Conservation (phyloP, 805 yeast species). For the Schizosaccharomyces lindneri region DNA sequence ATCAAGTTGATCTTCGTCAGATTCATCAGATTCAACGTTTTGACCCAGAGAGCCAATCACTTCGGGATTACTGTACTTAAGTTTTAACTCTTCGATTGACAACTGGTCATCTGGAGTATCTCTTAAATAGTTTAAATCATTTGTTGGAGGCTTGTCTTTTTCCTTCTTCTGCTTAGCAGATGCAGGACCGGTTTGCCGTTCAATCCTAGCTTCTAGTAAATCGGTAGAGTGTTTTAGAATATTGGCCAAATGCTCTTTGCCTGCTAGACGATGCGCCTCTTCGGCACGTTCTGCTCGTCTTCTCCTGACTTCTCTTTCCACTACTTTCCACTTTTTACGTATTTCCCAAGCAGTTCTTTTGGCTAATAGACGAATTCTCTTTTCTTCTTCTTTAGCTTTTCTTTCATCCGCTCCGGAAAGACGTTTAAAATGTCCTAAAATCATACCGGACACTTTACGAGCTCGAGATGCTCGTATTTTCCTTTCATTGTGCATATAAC, state of each 20-base stretch:
- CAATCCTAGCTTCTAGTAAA: conserved; percentile 61
- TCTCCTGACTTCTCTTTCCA: conserved; percentile 41
- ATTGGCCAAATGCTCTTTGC: conserved; percentile 65
- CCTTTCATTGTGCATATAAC: conserved; percentile 39
- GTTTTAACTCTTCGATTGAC: conserved; percentile 29
- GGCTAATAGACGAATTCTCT: conserved; percentile 43
- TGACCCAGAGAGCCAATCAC: neutral
- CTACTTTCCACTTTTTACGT: conserved; percentile 71
- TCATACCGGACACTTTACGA: conserved; percentile 50
- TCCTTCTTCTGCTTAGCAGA: neutral
- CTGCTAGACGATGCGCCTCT: conserved; percentile 51
- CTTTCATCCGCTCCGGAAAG: conserved; percentile 75
- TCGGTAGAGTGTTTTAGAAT: conserved; percentile 82
- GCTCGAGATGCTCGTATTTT: conserved; percentile 41
- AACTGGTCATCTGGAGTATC: conserved; percentile 22
- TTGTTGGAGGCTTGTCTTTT: conserved; percentile 9
- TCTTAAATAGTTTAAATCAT: conserved; percentile 2
- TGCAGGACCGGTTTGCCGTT: conserved; percentile 7
- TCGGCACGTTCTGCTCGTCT: conserved; percentile 43
- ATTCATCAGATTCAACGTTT: neutral
- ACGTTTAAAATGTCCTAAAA: conserved; percentile 69
- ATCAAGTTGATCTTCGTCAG: conserved; percentile 12
- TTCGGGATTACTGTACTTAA: conserved; percentile 21
- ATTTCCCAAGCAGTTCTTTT: conserved; percentile 62
- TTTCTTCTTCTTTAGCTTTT: conserved; percentile 48